Base-by-base conservation (phyloP, 2,329 filamentous ascomycete genomes). In the Davidsoniella eucalypti region DNA sequence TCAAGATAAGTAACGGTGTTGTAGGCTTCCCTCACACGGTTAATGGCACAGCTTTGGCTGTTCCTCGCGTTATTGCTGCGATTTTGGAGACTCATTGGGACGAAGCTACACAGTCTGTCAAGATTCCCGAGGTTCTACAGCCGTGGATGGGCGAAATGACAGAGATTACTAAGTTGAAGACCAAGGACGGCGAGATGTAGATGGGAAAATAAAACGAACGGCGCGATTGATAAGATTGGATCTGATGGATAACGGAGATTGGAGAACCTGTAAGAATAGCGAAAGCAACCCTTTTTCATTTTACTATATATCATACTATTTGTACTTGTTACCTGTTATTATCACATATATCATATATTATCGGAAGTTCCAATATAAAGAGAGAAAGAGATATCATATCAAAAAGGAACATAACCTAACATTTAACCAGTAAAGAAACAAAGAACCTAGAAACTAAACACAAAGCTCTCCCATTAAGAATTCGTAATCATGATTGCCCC, bases 21-120 rank as follows among this genome's bases (percentile, higher is more conserved):
- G 66, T 82, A 39, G 70, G 72, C 1, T 96, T 87, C 63, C 87
- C 88, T 12, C 87, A 85, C 67, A 98, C 92, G 0, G 72, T 94
- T 37, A 98, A 98, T 62, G 93, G 90, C 0, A 98, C 92, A 1
- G 92, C 90, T 0, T 70, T 96, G 58, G 92, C 92, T 1, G 82
- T 96, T 37, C 92, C 92, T 3, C 74, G 92, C 48, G 84, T 98
- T 10, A 62, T 98, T 53, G 88, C 92, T 21, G 88, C 87, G 5
- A 72, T 98, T 47, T 62, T 98, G 56, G 92, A 98, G 69, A 87
- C 88, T 59, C 83, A 87, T 1, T 98, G 88, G 84, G 76, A 92
- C 59, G 82, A 87, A 59, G 60, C 69, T 21, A 71, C 70, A 17
- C 71, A 70, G 58, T 75, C 73, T 1, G 84, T 96, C 6, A 68